Evolutionary conservation across 2,329 filamentous ascomycete genomes (phyloP), one percentile per base, ranked within the genome.

Genomic region (Neofusicoccum umdonicola): DNA sequence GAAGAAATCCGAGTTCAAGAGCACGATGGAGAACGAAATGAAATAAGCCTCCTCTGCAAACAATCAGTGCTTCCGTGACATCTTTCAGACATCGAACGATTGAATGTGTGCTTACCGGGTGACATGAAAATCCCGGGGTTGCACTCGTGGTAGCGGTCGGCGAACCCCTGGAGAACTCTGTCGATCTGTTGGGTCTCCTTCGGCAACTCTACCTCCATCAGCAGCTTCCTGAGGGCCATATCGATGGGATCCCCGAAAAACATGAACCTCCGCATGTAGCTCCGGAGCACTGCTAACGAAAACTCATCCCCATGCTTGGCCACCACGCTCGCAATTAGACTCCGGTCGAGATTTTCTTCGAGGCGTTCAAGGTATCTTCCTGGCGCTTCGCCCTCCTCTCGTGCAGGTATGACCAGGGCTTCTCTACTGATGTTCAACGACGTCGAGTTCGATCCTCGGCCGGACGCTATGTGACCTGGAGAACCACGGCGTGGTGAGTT

Each of bases 101-200:
- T 15, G 48, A 15, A 34, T 9, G 27, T 17, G 37, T 2, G 62
- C 76, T 64, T 78, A 85, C 84, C 84, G 58, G 93, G 88, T 39
- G 89, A 89, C 27, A 90, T 86, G 78, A 96, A 99, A 66, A 99
- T 96, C 44, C 95, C 94, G 2, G 95, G 95, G 71, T 99, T 99
- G 79, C 95, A 99, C 77, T 99, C 95, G 74, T 98, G 92, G 76
- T 99, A 99, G 65, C 95, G 87, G 74, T 99, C 95, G 0, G 95
- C 92, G 78, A 99, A 98, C 2, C 93, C 90, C 75, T 97, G 92
- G 41, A 99, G 81, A 63, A 95, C 95, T 61, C 95, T 87, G 77
- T 99, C 95, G 68, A 99, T 98, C 72, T 99, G 95, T 77, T 99
- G 95, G 0, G 95, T 98, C 79, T 99, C 95, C 71, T 96, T 97